Evolutionary conservation across 768 basidiomycete species (phyloP).

Genomic region (Panus rudis): DNA sequence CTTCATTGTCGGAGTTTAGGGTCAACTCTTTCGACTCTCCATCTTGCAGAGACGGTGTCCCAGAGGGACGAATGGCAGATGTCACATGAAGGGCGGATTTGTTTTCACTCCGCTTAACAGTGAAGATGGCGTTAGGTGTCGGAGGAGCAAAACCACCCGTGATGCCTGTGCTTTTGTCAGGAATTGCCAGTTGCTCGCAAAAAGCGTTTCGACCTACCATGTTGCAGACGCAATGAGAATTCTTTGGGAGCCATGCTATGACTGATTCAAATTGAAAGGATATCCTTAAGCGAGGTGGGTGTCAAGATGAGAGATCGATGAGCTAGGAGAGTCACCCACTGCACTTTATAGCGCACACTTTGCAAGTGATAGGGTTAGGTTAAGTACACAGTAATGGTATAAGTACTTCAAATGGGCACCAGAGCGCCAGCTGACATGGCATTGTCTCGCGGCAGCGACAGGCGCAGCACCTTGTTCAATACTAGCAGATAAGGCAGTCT

Average conservation of each 20-base stretch:
- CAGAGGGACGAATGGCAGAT: conserved; percentile 40
- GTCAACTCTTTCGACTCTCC: conserved; percentile 37
- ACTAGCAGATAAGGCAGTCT: conserved; percentile 49
- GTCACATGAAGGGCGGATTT: conserved; percentile 37
- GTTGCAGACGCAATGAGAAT: conserved; percentile 55
- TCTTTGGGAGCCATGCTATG: conserved; percentile 41
- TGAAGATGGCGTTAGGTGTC: conserved; percentile 47
- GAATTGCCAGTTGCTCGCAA: conserved; percentile 3
- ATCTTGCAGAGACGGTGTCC: conserved; percentile 36
- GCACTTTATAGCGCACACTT: no score
- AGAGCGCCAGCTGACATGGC: no score
- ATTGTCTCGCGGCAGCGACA: no score
- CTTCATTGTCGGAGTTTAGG: conserved; percentile 25
- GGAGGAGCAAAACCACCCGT: conserved; percentile 71
- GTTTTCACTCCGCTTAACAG: conserved; percentile 36
- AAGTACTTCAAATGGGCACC: no score
- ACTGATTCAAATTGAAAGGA: conserved; percentile 7
- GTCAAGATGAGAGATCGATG: neutral
- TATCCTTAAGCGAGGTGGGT: neutral
- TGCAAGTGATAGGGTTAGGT: no score
- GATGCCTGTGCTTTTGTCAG: conserved; percentile 66
- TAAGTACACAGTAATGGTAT: no score
- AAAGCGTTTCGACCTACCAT: conserved; percentile 43
- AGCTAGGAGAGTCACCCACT: neutral
- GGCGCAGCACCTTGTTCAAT: no score